phyloP scores from a whole-genome alignment of 2,329 filamentous ascomycete species.

The Aspergillus alliaceus region DNA sequence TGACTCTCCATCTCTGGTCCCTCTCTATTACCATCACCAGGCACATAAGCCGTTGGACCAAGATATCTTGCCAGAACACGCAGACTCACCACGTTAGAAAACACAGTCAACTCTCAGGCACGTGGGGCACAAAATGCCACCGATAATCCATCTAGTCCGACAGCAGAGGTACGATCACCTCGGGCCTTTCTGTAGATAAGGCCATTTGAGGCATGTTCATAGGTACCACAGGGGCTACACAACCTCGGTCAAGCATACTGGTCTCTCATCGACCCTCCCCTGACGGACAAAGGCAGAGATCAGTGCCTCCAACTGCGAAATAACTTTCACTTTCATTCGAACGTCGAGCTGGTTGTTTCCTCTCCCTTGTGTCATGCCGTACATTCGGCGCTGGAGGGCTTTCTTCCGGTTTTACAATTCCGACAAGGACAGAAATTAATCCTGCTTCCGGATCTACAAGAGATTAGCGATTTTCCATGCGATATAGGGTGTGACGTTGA shows the following conservation, averaged over 20 bases:
- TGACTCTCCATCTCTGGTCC: too few relatives aligned
- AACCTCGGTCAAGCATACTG: conserved; percentile 69
- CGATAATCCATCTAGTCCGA: conserved; percentile 4
- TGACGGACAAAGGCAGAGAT: conserved; percentile 67
- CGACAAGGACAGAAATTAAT: conserved; percentile 50
- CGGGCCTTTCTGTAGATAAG: not conserved
- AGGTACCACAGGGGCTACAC: conserved; percentile 67
- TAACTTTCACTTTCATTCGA: conserved; percentile 56
- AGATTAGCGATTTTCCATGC: conserved; percentile 68
- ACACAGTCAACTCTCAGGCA: too few relatives aligned
- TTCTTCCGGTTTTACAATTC: conserved; percentile 15
- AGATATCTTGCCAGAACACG: too few relatives aligned
- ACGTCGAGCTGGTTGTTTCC: not conserved
- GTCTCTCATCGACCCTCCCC: conserved; percentile 65
- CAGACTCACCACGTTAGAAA: too few relatives aligned
- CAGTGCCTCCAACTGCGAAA: conserved; percentile 66
- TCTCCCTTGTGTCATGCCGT: not conserved
- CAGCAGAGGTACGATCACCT: conserved; percentile 4
- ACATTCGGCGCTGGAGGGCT: not conserved
- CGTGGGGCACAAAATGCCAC: conserved; percentile 3
- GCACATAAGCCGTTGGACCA: too few relatives aligned
- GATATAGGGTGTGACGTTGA: conserved; percentile 64
- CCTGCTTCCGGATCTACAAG: conserved; percentile 71
- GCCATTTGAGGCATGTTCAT: not conserved
- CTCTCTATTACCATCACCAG: too few relatives aligned